Conservation (phyloP, 1,139 yeast genomes). For the Candida sanyaensis region DNA sequence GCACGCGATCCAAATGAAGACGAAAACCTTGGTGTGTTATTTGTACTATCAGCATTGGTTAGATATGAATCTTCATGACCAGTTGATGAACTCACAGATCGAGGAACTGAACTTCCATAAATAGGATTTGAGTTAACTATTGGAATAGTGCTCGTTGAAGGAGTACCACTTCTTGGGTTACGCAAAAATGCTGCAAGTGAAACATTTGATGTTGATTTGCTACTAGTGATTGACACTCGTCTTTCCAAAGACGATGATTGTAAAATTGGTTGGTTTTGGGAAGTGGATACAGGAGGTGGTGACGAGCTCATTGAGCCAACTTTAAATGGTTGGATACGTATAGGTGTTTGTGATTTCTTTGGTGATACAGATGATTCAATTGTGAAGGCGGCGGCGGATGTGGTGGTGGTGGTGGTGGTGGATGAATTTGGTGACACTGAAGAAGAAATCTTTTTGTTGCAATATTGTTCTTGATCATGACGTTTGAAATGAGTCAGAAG, state of each 20-base stretch:
- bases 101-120: slow-evolving; percentile 29
- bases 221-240: slow-evolving; percentile 45
- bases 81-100: slow-evolving; percentile 45
- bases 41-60: slow-evolving; percentile 23
- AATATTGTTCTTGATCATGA: slow-evolving; percentile 8
- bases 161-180: slow-evolving; percentile 43
- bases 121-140: slow-evolving; percentile 18
- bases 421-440: slow-evolving; percentile 36
- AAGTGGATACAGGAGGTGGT: slow-evolving; percentile 35
- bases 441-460: slow-evolving; percentile 10
- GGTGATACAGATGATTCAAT: slow-evolving; percentile 9
- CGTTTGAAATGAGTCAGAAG: slow-evolving; percentile 56
- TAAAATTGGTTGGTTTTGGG: slow-evolving; percentile 17
- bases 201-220: slow-evolving; percentile 54
- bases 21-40: slow-evolving; percentile 48
- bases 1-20: slow-evolving; percentile 60
- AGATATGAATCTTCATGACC: slow-evolving; percentile 32
- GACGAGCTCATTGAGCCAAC: slow-evolving; percentile 61
- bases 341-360: slow-evolving; percentile 21
- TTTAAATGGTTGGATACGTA: slow-evolving; percentile 57
- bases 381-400: too few species aligned
- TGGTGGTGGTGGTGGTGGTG: slow-evolving; percentile 13
- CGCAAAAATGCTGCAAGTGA: slow-evolving; percentile 56
- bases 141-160: slow-evolving; percentile 34
- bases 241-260: slow-evolving; percentile 37